Conservation (phyloP, 257 asterid genomes). For the Scutellaria baicalensis region DNA sequence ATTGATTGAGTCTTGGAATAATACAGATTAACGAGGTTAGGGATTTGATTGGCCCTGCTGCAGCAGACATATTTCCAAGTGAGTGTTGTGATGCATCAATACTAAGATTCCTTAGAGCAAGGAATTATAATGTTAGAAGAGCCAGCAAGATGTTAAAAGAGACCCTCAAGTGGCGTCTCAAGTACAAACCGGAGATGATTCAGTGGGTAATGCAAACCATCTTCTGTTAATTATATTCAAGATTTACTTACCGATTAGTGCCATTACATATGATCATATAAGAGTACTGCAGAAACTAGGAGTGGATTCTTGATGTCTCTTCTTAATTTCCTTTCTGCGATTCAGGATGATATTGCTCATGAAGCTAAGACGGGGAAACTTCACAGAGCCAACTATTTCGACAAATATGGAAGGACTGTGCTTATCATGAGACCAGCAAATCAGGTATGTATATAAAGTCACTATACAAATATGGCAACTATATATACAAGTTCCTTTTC, state of each 20-base stretch:
- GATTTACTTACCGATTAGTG: too few relatives aligned
- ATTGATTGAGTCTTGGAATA: constrained; percentile 1
- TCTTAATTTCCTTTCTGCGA: neutral
- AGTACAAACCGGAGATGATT: constrained; percentile 49
- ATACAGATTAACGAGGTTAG: constrained; percentile 43
- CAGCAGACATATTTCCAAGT: constrained; percentile 26
- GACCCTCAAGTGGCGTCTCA: constrained; percentile 51
- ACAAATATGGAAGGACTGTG: constrained; percentile 52
- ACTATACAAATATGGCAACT: neutral
- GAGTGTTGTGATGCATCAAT: constrained; percentile 45
- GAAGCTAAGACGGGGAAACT: constrained; percentile 54
- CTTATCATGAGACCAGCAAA: constrained; percentile 57
- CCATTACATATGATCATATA: too few relatives aligned
- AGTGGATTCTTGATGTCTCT: too few relatives aligned
- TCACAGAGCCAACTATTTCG: constrained; percentile 46
- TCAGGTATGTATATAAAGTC: constrained; percentile 38
- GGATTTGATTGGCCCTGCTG: constrained; percentile 35
- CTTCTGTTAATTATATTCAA: too few relatives aligned
- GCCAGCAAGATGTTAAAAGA: constrained; percentile 59
- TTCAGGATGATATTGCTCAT: constrained; percentile 48
- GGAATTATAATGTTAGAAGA: constrained; percentile 45
- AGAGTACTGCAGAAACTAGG: too few relatives aligned
- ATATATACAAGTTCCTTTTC: neutral
- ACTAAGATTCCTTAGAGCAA: constrained; percentile 47
- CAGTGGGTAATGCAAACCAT: constrained; percentile 41